A percentile compares a stretch with the other conserved stretches of the same genome.
Conservation (phyloP, 2,329 filamentous ascomycete genomes). For the Sporothrix humicola region DNA sequence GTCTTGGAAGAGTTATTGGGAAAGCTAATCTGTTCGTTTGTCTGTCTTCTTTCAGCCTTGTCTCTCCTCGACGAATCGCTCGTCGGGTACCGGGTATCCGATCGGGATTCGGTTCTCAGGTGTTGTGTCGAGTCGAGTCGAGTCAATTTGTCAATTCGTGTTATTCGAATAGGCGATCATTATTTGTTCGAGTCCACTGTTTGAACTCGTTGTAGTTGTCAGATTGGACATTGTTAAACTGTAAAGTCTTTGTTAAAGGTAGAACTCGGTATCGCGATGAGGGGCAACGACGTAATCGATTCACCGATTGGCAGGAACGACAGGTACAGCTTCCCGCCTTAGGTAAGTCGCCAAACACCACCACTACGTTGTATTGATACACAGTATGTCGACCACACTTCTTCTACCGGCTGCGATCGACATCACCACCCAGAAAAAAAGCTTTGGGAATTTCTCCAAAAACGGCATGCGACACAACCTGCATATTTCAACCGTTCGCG, state of each 20-base stretch:
- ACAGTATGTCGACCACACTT: too few species aligned
- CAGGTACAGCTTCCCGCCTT: too few species aligned
- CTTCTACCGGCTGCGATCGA: not conserved
- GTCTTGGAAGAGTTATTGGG: not conserved
- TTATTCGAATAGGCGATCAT: not conserved
- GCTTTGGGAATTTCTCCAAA: not conserved
- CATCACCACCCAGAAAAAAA: not conserved
- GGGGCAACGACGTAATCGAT: conserved; percentile 24
- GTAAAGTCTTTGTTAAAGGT: too few species aligned
- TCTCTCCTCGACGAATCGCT: not conserved
- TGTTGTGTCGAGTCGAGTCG: too few species aligned
- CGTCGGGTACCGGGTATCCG: not conserved
- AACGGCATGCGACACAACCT: not conserved
- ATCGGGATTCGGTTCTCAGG: not conserved
- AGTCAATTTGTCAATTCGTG: not conserved
- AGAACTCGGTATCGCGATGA: not conserved
- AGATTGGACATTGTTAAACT: too few species aligned
- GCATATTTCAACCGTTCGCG: not conserved
- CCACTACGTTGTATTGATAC: too few species aligned
- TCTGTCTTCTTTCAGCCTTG: too few species aligned
- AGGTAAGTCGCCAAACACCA: not conserved
- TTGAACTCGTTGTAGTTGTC: not conserved
- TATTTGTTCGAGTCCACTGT: not conserved
- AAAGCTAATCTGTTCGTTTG: too few species aligned
- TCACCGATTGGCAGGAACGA: not conserved